phyloP scores from a whole-genome alignment of 169 alveolate species.

The Cryptosporidium bovis region DNA sequence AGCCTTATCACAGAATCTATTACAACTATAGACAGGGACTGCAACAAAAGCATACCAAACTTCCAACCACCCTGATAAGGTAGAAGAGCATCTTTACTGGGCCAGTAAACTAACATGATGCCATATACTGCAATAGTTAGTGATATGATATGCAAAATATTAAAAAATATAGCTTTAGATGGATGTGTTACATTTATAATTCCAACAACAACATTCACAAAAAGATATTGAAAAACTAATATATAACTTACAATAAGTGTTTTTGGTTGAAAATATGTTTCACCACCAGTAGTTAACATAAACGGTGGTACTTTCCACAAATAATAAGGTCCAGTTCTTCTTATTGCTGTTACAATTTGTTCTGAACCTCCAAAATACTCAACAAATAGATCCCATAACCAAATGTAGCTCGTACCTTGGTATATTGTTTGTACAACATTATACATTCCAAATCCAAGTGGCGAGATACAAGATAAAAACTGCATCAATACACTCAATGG shows the following conservation, averaged over 20 bases:
- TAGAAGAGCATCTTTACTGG: constrained; percentile 64
- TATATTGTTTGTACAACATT: constrained; percentile 48
- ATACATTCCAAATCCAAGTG: constrained; percentile 67
- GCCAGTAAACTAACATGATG: constrained; percentile 69
- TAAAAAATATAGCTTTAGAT: constrained; percentile 19
- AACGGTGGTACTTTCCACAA: constrained; percentile 72
- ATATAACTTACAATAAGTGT: constrained; percentile 54
- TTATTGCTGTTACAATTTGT: constrained; percentile 67
- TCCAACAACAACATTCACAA: constrained; percentile 19
- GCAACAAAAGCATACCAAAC: constrained; percentile 36
- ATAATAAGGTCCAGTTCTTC: constrained; percentile 71
- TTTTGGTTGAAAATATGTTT: constrained; percentile 67
- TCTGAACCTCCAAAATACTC: constrained; percentile 73
- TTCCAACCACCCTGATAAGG: constrained; percentile 75
- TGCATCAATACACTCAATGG: constrained; percentile 59
- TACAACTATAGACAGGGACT: constrained; percentile 13
- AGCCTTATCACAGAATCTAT: constrained; percentile 40
- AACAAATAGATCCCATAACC: constrained; percentile 73
- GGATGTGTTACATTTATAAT: constrained; percentile 36
- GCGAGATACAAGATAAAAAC: constrained; percentile 51
- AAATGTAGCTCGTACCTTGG: constrained; percentile 29
- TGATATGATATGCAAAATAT: constrained; percentile 6
- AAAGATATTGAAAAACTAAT: constrained; percentile 32
- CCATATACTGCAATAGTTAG: constrained; percentile 41
- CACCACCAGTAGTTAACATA: constrained; percentile 46